Evolutionary conservation across 2,329 filamentous ascomycete species (phyloP), one percentile per base, ranked within the genome.

Genomic region (Hypoxylon sp.): DNA sequence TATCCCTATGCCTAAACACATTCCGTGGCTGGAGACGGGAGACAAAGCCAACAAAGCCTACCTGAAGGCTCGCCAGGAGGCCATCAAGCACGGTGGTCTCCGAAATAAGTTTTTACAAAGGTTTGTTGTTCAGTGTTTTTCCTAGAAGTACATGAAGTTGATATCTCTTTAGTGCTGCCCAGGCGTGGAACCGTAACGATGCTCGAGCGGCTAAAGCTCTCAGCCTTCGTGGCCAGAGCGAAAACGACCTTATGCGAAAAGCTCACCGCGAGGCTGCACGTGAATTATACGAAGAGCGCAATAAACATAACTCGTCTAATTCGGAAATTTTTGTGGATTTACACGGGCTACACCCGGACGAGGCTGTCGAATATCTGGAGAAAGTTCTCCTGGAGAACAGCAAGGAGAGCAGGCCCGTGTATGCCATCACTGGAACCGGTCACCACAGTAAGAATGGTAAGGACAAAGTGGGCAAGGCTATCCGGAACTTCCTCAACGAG

Each of bases 391-490:
- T 94, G 68, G 93, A 97, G 76, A 96, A 98, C 76, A 87, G 86
- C 72, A 86, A 89, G 72, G 90, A 92, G 73, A 86, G 86, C 37
- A 87, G 90, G 22, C 92, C 95, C 2, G 88, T 99, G 46, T 99
- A 98, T 78, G 94, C 94, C 72, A 98, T 99, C 78, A 98, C 94
- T 1, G 96, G 96, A 48, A 98, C 95, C 0, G 96, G 95, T 3
- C 94, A 98, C 77, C 96, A 99, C 81, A 97, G 93, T 79, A 98
- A 98, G 84, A 98, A 98, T 78, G 95, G 96, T 75, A 98, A 98
- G 80, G 96, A 99, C 81, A 99, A 99, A 82, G 93, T 99, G 37
- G 95, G 95, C 77, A 97, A 97, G 82, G 94, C 94, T 1, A 91
- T 98, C 69, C 91, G 96, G 60, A 90, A 88, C 72, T 98, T 97